Conservation (phyloP, 805 yeast genomes). For the Saccharomycodes ludwigii region DNA sequence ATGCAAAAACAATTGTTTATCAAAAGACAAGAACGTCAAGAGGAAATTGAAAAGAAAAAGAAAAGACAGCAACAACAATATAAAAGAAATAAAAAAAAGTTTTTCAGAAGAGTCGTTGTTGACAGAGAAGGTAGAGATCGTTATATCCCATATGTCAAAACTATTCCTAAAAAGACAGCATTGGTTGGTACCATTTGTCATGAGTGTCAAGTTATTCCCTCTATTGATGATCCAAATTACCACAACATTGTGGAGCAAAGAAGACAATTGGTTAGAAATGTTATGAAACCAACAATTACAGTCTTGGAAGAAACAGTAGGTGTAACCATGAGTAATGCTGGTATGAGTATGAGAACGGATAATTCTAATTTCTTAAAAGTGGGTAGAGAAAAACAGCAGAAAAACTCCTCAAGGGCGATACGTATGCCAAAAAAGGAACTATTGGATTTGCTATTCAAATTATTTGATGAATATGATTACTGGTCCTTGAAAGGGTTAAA, state of each 20-base stretch:
- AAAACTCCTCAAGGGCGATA: constrained; percentile 61
- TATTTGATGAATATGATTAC: constrained; percentile 90
- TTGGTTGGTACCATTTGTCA: constrained; percentile 80
- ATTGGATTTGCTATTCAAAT: constrained; percentile 72
- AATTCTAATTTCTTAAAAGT: constrained; percentile 55
- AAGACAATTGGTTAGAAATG: constrained; percentile 33
- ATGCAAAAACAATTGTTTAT: constrained; percentile 24
- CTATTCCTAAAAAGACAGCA: constrained; percentile 80
- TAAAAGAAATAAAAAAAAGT: constrained; percentile 24
- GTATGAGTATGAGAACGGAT: constrained; percentile 67
- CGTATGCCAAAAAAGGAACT: constrained; percentile 90
- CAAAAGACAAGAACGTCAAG: constrained; percentile 23
- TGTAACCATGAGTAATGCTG: constrained; percentile 74
- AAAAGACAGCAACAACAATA: constrained; percentile 27
- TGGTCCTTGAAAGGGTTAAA: constrained; percentile 93
- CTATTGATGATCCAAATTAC: constrained; percentile 61
- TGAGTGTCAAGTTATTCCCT: constrained; percentile 83
- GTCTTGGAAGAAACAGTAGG: constrained; percentile 75
- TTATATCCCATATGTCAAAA: constrained; percentile 70
- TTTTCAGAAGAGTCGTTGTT: constrained; percentile 25
- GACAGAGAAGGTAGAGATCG: constrained; percentile 31
- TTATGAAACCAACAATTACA: constrained; percentile 50
- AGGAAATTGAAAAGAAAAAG: constrained; percentile 18
- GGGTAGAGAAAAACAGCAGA: constrained; percentile 35
- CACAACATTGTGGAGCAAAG: constrained; percentile 47